Evolutionary conservation across 176 grass and related monocot genomes (phyloP).

Genomic region (Elymus sibiricus): DNA sequence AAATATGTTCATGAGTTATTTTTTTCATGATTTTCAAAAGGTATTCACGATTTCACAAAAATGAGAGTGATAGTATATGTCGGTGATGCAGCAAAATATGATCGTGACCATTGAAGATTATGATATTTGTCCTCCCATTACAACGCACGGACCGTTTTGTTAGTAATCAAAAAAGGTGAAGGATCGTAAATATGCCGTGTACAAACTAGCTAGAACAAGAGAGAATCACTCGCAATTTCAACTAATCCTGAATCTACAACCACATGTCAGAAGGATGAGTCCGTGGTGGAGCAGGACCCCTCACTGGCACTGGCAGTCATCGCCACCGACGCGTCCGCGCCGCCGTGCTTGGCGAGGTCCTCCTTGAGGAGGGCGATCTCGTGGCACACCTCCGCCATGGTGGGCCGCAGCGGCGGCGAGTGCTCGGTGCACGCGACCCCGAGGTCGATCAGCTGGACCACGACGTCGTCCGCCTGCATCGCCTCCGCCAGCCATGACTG

Average conservation of each 20-base stretch:
- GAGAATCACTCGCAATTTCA: not conserved
- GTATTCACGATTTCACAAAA: no score
- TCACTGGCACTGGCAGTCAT: slow-evolving; percentile 40
- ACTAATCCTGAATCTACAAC: not conserved
- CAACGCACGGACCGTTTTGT: no score
- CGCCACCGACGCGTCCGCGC: not conserved
- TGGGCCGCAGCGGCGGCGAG: slow-evolving; percentile 53
- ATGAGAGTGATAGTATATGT: no score
- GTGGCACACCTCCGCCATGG: slow-evolving; percentile 68
- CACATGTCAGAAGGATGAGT: slow-evolving; percentile 35
- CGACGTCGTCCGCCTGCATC: slow-evolving; percentile 27
- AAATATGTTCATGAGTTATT: no score
- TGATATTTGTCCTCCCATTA: no score
- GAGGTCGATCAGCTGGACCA: slow-evolving; percentile 65
- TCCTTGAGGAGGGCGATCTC: slow-evolving; percentile 70
- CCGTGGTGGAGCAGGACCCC: slow-evolving; percentile 22
- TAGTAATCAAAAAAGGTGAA: no score
- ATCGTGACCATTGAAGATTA: no score
- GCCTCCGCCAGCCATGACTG: slow-evolving; percentile 46
- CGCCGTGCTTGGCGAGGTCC: slow-evolving; percentile 52
- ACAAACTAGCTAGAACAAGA: not conserved
- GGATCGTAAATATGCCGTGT: no score
- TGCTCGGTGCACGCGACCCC: slow-evolving; percentile 76
- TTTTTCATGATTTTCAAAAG: no score
- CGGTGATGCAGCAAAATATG: no score